Evolutionary conservation across 768 basidiomycete species (phyloP), one percentile per base, ranked within the genome.

Genomic region (Tephrocybe sp.): DNA sequence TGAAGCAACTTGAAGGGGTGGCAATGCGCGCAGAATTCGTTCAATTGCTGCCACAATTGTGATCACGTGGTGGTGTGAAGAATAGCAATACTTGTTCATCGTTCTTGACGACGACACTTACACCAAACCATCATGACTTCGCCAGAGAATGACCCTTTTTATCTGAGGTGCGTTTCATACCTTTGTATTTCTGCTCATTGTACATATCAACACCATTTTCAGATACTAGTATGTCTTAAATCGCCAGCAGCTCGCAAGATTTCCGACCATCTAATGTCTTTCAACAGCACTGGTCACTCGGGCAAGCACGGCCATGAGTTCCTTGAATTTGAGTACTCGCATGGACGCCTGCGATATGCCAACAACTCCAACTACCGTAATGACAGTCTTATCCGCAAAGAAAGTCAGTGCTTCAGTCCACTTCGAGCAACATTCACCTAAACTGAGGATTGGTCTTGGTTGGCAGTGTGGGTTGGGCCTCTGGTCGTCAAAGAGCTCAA

Each of bases 321-420:
- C 68, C 79, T 99, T 40, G 96, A 99, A 68, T 99, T 98, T 62
- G 96, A 98, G 69, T 98, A 98, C 74, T 89, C 92, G 12, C 91
- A 95, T 74, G 96, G 96, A 33, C 87, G 96, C 58, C 80, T 98
- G 49, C 84, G 97, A 59, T 99, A 98, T 68, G 97, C 97, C 55
- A 96, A 98, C 77, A 98, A 98, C 77, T 98, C 96, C 9, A 99
- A 99, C 72, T 99, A 99, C 73, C 77, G 97, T 26, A 98, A 98
- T 62, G 97, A 99, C 73, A 90, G 88, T 68, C 74, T 99, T 43
- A 98, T 99, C 66, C 84, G 96, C 55, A 98, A 98, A 90, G 97
- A 99, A 73, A 97, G 95, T 97, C 60, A 62, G 93, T 80, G 17
- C 11, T 51, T 2, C 24, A 37, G 47, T 26, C 21, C 30, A 12